Evolutionary conservation across 345 rosid genomes (phyloP).

Genomic region (Lumnitzera littorea): DNA sequence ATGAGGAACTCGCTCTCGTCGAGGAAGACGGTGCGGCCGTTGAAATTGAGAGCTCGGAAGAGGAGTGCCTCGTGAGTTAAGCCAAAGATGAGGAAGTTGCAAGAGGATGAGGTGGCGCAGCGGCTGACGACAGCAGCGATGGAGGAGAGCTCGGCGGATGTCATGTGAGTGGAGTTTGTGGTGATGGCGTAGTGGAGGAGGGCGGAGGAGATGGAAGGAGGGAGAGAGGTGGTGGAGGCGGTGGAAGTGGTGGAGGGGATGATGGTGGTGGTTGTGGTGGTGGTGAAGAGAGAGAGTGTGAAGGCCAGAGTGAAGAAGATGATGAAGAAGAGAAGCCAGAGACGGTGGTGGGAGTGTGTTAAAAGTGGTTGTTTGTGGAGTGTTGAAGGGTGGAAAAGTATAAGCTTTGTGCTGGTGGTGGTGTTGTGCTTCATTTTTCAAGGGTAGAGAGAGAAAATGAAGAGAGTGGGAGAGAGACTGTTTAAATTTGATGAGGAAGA

Average conservation of each 20-base stretch:
- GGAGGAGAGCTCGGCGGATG: slow-evolving; percentile 56
- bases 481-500: too few relatives aligned
- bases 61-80: slow-evolving; percentile 77
- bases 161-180: slow-evolving; percentile 35
- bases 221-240: slow-evolving; percentile 50
- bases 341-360: slow-evolving; percentile 35
- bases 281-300: slow-evolving; percentile 53
- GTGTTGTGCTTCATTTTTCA: slow-evolving; percentile 36
- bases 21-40: slow-evolving; percentile 67
- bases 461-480: neutral
- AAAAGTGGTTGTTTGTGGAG: slow-evolving; percentile 36
- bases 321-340: slow-evolving; percentile 48
- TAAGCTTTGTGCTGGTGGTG: slow-evolving; percentile 57
- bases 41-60: slow-evolving; percentile 66
- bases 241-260: slow-evolving; percentile 29
- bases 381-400: slow-evolving; percentile 57
- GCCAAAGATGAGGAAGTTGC: slow-evolving; percentile 74
- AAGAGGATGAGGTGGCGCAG: slow-evolving; percentile 24
- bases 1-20: slow-evolving; percentile 67
- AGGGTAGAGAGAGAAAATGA: neutral
- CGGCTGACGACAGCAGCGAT: slow-evolving; percentile 36
- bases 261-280: slow-evolving; percentile 15
- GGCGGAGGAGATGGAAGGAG: slow-evolving; percentile 55
- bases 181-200: slow-evolving; percentile 29
- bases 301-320: slow-evolving; percentile 66